Evolutionary conservation across 495 filamentous ascomycete genomes (phyloP).

Genomic region (Talaromyces nanjingensis): DNA sequence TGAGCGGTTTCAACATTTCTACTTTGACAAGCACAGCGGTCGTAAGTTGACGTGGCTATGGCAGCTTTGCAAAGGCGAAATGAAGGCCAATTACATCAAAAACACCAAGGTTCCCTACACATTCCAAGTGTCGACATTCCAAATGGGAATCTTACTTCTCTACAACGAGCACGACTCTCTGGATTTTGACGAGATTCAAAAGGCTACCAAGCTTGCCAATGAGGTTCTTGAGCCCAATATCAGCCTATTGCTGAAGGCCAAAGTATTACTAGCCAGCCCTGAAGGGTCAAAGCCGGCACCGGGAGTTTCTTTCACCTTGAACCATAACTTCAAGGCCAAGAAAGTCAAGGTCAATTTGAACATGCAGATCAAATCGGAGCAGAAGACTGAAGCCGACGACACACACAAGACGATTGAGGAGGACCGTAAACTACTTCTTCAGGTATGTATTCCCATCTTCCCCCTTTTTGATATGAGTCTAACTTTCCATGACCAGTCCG

Average conservation of each 20-base stretch:
- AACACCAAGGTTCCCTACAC: constrained; percentile 84
- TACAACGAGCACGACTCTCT: constrained; percentile 90
- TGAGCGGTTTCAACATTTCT: constrained; percentile 84
- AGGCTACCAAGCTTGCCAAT: constrained; percentile 65
- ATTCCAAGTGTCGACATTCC: constrained; percentile 95
- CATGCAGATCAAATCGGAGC: constrained; percentile 86
- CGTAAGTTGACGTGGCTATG: constrained; percentile 97
- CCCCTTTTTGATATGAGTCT: constrained; percentile 1
- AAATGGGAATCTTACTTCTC: constrained; percentile 93
- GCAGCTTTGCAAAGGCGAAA: constrained; percentile 96
- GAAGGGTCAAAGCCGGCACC: constrained; percentile 69
- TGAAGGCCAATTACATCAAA: constrained; percentile 89
- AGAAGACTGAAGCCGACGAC: constrained; percentile 90
- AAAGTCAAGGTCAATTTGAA: constrained; percentile 97
- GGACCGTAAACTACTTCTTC: constrained; percentile 90
- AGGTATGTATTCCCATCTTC: constrained; percentile 54
- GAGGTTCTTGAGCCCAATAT: constrained; percentile 84
- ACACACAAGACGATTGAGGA: constrained; percentile 99
- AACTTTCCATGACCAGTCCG: constrained; percentile 54
- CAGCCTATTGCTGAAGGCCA: constrained; percentile 80
- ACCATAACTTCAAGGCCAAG: constrained; percentile 95
- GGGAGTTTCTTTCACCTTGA: constrained; percentile 70
- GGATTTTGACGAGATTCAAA: constrained; percentile 78
- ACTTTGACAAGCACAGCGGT: constrained; percentile 91
- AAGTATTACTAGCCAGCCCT: constrained; percentile 64